Conservation (phyloP, 2,329 filamentous ascomycete species). For the Beauveria asiatica region DNA sequence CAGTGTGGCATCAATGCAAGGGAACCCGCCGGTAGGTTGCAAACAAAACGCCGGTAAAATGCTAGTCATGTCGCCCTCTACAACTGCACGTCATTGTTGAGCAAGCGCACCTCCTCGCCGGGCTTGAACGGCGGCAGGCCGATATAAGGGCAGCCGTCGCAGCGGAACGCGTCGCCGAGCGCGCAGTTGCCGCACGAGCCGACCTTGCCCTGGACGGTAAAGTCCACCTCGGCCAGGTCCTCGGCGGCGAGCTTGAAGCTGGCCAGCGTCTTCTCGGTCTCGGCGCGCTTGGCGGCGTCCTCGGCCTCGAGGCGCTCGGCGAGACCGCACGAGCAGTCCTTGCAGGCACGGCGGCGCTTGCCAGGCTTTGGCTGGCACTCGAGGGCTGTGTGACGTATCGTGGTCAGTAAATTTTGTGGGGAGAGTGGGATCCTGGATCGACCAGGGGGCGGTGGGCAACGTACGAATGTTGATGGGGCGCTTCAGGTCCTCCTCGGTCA, state of each 20-base stretch:
- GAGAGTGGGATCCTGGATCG: neutral
- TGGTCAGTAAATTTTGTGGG: slow-evolving; percentile 19
- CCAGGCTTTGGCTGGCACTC: slow-evolving; percentile 82
- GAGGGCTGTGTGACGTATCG: slow-evolving; percentile 42
- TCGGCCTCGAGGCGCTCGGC: slow-evolving; percentile 80
- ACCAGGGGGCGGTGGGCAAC: slow-evolving; percentile 26
- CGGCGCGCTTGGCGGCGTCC: slow-evolving; percentile 62
- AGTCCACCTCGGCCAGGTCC: slow-evolving; percentile 82
- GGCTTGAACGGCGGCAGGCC: slow-evolving; percentile 94
- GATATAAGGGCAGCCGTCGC: slow-evolving; percentile 69
- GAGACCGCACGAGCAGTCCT: slow-evolving; percentile 94
- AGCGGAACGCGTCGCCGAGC: slow-evolving; percentile 81
- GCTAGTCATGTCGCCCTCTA: slow-evolving; percentile 26
- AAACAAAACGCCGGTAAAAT: slow-evolving; percentile 7
- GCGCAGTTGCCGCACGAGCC: slow-evolving; percentile 93
- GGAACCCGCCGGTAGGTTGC: neutral
- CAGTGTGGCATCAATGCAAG: slow-evolving; percentile 1
- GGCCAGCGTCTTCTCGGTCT: slow-evolving; percentile 57
- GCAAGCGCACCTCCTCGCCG: slow-evolving; percentile 81
- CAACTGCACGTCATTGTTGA: slow-evolving; percentile 81
- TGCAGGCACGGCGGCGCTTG: slow-evolving; percentile 87
- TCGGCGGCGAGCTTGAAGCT: slow-evolving; percentile 63
- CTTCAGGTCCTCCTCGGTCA: slow-evolving; percentile 77
- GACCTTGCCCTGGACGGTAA: slow-evolving; percentile 94
- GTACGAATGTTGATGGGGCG: slow-evolving; percentile 72